Conservation (phyloP, 257 asterid genomes). For the Penstemon barbatus region DNA sequence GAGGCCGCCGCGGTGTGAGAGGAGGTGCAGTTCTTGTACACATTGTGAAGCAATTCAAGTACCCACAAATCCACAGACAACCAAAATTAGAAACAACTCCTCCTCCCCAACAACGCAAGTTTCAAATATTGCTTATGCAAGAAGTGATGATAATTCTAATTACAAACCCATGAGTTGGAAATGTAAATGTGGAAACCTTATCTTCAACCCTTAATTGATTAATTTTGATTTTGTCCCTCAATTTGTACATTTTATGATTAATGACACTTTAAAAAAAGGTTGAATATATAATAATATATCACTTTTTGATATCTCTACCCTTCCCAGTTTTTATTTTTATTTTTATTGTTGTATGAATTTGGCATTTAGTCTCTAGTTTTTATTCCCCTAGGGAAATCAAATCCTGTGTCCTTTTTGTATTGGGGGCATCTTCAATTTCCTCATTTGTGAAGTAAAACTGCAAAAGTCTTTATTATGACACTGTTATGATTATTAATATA, state of each 20-base stretch:
- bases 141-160: conserved; percentile 40
- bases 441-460: conserved; percentile 1
- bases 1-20: conserved; percentile 61
- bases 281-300: too few relatives aligned
- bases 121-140: background rate
- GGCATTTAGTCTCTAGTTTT: background rate
- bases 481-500: conserved; percentile 11
- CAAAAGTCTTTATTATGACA: background rate
- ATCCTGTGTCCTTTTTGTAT: conserved; percentile 6
- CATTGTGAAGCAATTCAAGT: conserved; percentile 69
- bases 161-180: conserved; percentile 99
- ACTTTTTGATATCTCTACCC: background rate
- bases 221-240: background rate
- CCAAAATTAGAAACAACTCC: too few relatives aligned
- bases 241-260: background rate
- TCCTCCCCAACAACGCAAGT: too few relatives aligned
- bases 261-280: too few relatives aligned
- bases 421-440: conserved; percentile 32
- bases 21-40: conserved; percentile 48
- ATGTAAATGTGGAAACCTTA: conserved; percentile 82
- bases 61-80: conserved; percentile 53
- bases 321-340: background rate
- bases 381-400: conserved; percentile 17
- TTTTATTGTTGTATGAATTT: background rate
- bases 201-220: conserved; percentile 59